These are phyloP conservation scores for Pilatotrama ljubarskyi DNA, from an alignment of 768 basidiomycete genomes.

Conservation along the genomic window DNA sequence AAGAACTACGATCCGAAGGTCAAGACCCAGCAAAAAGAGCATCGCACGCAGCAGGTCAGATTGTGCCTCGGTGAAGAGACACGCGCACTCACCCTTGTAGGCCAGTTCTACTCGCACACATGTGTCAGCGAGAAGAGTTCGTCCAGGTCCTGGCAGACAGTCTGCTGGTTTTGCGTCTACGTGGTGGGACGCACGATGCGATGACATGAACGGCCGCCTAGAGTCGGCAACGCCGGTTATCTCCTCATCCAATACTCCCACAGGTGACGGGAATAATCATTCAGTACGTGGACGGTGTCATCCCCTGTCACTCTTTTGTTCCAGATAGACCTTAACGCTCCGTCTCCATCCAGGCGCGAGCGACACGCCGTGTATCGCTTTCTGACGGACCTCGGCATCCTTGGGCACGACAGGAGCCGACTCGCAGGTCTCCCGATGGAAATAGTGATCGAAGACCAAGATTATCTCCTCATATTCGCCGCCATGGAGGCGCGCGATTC, in stretches of 20 bases:
- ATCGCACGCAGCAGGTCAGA: no score
- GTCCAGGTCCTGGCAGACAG: not conserved
- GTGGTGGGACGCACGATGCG: no score
- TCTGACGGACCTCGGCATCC: not conserved
- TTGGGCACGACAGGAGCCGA: not conserved
- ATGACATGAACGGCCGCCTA: no score
- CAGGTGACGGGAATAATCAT: no score
- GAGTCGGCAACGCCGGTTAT: no score
- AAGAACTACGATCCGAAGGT: not conserved
- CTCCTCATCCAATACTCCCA: no score
- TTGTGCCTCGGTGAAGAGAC: no score
- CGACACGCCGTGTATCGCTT: not conserved
- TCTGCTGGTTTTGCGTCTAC: not conserved
- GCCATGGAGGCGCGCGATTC: not conserved
- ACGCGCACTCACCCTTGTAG: no score
- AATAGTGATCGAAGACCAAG: not conserved
- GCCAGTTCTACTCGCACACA: not conserved
- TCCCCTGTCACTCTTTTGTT: not conserved
- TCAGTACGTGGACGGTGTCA: not conserved
- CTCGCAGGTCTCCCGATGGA: not conserved
- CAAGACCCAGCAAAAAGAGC: not conserved
- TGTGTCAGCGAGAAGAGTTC: not conserved
- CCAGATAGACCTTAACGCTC: not conserved
- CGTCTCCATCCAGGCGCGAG: no score
- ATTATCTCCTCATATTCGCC: not conserved